phyloP scores from a whole-genome alignment of 1,284 basidiomycete species.

The Amylostereum chailletii region DNA sequence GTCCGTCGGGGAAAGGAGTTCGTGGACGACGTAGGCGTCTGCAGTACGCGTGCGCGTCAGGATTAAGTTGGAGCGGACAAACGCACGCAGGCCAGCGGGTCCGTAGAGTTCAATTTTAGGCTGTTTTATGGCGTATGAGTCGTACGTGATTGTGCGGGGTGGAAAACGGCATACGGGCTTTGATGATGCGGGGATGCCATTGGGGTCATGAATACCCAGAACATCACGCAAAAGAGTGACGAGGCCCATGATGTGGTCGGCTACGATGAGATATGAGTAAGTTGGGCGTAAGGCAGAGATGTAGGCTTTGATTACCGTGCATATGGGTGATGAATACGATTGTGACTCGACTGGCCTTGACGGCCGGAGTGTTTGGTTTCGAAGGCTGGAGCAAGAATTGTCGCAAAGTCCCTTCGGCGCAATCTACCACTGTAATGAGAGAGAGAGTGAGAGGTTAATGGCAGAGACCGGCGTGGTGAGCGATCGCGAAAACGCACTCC shows the following conservation, averaged over 20 bases:
- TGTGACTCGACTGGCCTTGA: slow-evolving; percentile 48
- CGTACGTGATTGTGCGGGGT: neutral
- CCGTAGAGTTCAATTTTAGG: slow-evolving; percentile 75
- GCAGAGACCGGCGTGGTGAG: neutral
- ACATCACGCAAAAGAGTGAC: slow-evolving; percentile 64
- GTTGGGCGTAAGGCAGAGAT: neutral
- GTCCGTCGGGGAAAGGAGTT: slow-evolving; percentile 56
- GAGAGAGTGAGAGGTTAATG: no score
- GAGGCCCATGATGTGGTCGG: slow-evolving; percentile 78
- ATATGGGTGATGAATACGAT: slow-evolving; percentile 88
- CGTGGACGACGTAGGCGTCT: slow-evolving; percentile 74
- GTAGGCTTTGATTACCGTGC: slow-evolving; percentile 40
- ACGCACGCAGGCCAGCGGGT: slow-evolving; percentile 72
- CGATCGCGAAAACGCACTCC: slow-evolving; percentile 41
- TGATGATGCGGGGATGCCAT: slow-evolving; percentile 9
- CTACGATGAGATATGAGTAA: slow-evolving; percentile 26
- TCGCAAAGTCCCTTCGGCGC: slow-evolving; percentile 74
- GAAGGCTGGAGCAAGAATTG: slow-evolving; percentile 35
- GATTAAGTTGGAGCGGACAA: slow-evolving; percentile 66
- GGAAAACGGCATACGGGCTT: slow-evolving; percentile 2
- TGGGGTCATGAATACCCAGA: slow-evolving; percentile 32
- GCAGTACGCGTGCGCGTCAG: slow-evolving; percentile 61
- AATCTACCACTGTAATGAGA: slow-evolving; percentile 64
- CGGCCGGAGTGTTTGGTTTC: slow-evolving; percentile 17
- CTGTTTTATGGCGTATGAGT: slow-evolving; percentile 18